Conservation (phyloP, 139 green algal species). For the Micromonas pusilla region DNA sequence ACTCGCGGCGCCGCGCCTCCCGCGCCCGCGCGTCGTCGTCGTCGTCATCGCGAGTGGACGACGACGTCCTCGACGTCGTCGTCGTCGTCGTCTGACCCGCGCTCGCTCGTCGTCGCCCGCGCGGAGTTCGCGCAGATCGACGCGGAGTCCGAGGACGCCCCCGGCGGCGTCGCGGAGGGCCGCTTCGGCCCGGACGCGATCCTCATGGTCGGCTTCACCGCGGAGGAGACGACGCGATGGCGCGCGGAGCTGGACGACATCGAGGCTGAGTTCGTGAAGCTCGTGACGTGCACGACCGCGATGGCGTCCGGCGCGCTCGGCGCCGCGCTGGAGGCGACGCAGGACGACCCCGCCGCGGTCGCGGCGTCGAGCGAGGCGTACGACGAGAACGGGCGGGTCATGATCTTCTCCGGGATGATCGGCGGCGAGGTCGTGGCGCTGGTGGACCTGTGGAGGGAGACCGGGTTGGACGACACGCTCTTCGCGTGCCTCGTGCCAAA, state of each 20-base stretch:
- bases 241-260: constrained; percentile 1
- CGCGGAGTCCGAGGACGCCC: neutral
- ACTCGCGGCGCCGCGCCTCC: too few species aligned
- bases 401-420: constrained; percentile 14
- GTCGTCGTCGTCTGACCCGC: too few species aligned
- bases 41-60: too few species aligned
- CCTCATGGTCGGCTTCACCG: neutral
- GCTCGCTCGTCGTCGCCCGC: too few species aligned
- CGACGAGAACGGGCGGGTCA: neutral
- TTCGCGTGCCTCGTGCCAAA: constrained; percentile 25
- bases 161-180: neutral
- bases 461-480: neutral
- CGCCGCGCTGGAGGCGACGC: neutral
- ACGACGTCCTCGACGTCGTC: too few species aligned
- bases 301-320: neutral
- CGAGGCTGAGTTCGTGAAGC: neutral
- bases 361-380: neutral
- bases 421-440: neutral
- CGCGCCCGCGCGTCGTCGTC: too few species aligned
- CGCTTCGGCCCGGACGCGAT: constrained; percentile 4
- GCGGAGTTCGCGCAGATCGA: constrained; percentile 16
- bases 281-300: neutral
- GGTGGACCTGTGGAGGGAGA: neutral
- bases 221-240: neutral
- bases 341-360: neutral